Base-by-base conservation (phyloP, 2,329 filamentous ascomycete genomes). In the Blastomyces emzantsi region DNA sequence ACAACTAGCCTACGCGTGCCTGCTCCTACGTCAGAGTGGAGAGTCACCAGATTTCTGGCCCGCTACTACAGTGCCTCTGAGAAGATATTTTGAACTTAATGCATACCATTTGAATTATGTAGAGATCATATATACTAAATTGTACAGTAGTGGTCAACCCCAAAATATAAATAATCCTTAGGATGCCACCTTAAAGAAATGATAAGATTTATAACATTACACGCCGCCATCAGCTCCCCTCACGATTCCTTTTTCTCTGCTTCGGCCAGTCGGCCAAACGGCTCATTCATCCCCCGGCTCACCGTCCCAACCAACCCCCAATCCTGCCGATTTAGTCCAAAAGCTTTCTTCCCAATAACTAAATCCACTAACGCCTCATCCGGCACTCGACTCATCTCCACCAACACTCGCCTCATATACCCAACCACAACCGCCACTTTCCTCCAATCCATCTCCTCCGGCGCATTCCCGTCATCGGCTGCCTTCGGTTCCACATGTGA, bases 391-490 rank as follows among this genome's bases (percentile, higher is more conserved):
- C 84, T 83, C 66, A 89, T 71, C 63, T 79, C 78, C 63, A 77
- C 77, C 51, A 88, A 67, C 60, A 84, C 80, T 67, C 81, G 79
- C 65, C 86, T 79, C 76, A 89, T 81, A 72, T 87, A 90, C 43
- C 79, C 82, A 30, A 87, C 84, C 62, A 90, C 83, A 65, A 79
- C 75, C 4, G 85, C 86, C 63, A 90, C 72, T 69, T 82, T 81
- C 59, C 78, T 78, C 70, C 86, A 80, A 74, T 90, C 84, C 22
- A 87, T 80, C 63, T 87, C 81, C 28, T 72, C 63, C 0, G 72
- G 74, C 0, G 5, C 19, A 39, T 43, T 13, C n/a, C 17, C 55
- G 22, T 41, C n/a, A 36, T 36, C 49, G n/a, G 22, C 55, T 3
- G 17, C 55, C n/a, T 57, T 57, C 55, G 73, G 68, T 5, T 68